phyloP scores from a whole-genome alignment of 768 basidiomycete genomes.

The Leucogyrophana mollusca region DNA sequence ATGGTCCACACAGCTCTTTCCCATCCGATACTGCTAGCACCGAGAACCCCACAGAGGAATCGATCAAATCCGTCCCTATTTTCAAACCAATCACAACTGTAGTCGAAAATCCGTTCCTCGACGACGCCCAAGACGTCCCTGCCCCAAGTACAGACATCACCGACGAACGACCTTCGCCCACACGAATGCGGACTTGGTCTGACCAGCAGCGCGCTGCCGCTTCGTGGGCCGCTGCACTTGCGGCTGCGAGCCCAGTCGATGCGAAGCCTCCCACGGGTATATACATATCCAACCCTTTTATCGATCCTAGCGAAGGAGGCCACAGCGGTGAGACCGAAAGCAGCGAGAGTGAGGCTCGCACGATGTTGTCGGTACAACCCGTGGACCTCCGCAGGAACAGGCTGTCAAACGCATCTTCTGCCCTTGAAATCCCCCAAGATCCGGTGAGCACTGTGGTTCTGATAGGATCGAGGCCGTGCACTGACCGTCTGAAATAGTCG shows the following conservation, averaged over 20 bases:
- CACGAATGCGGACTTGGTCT: not conserved
- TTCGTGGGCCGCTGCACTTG: slow-evolving; percentile 5
- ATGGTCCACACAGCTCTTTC: not conserved
- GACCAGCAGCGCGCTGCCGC: not conserved
- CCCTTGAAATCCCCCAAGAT: slow-evolving; percentile 2
- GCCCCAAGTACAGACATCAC: not conserved
- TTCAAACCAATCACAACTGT: not conserved
- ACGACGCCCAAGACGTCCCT: not conserved
- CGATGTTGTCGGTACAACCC: not conserved
- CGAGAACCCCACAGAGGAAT: not conserved
- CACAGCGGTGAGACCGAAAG: not conserved
- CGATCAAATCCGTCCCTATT: slow-evolving; percentile 5
- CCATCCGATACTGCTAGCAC: not conserved
- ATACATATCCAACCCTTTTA: slow-evolving; percentile 1
- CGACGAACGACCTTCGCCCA: not conserved
- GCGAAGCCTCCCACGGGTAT: not conserved
- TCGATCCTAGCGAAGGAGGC: not conserved
- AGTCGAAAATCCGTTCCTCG: slow-evolving; percentile 3
- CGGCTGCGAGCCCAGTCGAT: slow-evolving; percentile 4
- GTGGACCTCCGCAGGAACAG: not conserved
- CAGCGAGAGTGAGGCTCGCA: not conserved
- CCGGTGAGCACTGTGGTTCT: slow-evolving; percentile 1
- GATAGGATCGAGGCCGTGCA: not conserved
- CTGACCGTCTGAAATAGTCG: not conserved
- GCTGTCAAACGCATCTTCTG: slow-evolving; percentile 7